Percentiles rank a stretch among this genome's conserved stretches.
Evolutionary conservation across 2,329 filamentous ascomycete species (phyloP).

Genomic region (Hysterium pulicare): DNA sequence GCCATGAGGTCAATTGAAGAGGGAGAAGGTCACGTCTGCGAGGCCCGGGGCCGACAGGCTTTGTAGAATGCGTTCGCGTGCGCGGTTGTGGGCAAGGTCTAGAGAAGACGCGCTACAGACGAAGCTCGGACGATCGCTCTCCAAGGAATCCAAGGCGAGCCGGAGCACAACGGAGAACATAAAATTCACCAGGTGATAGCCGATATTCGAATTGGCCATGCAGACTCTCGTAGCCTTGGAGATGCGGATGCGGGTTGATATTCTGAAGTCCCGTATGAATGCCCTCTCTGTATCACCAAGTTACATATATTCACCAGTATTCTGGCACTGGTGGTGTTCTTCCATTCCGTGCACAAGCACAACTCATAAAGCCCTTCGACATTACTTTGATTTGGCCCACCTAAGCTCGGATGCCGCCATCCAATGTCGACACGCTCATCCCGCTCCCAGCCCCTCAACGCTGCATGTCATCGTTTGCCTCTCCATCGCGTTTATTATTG

Average conservation of each 20-base stretch:
- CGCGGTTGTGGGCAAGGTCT: conserved; percentile 27
- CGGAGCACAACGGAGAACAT: not conserved
- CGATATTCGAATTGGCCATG: not conserved
- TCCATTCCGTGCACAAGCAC: not conserved
- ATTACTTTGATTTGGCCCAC: not conserved
- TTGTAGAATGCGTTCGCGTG: conserved; percentile 16
- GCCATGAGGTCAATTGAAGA: conserved; percentile 36
- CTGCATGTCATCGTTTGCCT: conserved; percentile 1
- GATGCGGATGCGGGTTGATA: not conserved
- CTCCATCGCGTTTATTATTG: not conserved
- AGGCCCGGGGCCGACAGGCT: conserved; percentile 13
- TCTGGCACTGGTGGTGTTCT: not conserved
- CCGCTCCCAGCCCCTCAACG: conserved; percentile 1
- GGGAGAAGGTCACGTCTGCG: conserved; percentile 25
- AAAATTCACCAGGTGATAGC: not conserved
- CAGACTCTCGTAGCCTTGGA: not conserved
- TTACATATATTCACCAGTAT: not conserved
- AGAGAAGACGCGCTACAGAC: conserved; percentile 11
- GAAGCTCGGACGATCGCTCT: conserved; percentile 18
- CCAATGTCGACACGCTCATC: not conserved
- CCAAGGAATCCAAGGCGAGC: conserved; percentile 1
- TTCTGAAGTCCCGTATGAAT: not conserved
- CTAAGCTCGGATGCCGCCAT: not conserved
- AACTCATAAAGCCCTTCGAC: not conserved
- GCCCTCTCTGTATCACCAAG: not conserved